Conservation (phyloP, 2,329 filamentous ascomycete genomes). For the Diaporthe citrichinensis region DNA sequence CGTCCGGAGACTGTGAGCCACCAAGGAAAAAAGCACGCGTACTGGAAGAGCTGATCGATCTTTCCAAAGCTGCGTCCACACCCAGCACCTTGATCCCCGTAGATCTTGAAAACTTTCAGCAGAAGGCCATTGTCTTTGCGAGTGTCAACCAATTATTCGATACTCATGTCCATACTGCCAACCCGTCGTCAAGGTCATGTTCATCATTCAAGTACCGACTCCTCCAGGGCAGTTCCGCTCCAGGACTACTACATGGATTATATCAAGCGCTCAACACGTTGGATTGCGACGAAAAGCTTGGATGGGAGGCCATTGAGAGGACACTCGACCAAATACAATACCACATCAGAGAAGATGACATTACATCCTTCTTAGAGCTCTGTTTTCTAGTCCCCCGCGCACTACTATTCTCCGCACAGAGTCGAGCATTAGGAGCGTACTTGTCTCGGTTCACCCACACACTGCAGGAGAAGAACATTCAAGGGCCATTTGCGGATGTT, state of each 20-base stretch:
- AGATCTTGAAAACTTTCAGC: neutral
- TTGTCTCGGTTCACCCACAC: neutral
- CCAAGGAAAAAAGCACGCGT: neutral
- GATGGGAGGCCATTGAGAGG: neutral
- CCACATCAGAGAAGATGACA: slow-evolving; percentile 4
- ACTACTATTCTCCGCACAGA: neutral
- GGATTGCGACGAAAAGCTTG: neutral
- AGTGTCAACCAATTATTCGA: neutral
- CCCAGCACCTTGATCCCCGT: neutral
- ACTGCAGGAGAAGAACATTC: neutral
- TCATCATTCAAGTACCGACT: neutral
- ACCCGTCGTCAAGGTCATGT: neutral
- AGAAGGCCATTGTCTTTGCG: neutral
- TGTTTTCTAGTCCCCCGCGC: slow-evolving; percentile 1
- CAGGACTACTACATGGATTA: neutral
- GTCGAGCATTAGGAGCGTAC: neutral
- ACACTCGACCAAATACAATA: neutral
- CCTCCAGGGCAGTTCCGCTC: neutral
- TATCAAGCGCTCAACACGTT: neutral
- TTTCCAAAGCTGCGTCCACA: neutral
- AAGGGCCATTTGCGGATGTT: neutral
- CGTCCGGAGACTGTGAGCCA: neutral
- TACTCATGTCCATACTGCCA: neutral
- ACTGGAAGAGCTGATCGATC: neutral
- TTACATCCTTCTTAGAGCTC: neutral